Percentiles rank a stretch among this genome's conserved stretches.
phyloP scores from a whole-genome alignment of 129 eudicot genomes.

The Centella asiatica region DNA sequence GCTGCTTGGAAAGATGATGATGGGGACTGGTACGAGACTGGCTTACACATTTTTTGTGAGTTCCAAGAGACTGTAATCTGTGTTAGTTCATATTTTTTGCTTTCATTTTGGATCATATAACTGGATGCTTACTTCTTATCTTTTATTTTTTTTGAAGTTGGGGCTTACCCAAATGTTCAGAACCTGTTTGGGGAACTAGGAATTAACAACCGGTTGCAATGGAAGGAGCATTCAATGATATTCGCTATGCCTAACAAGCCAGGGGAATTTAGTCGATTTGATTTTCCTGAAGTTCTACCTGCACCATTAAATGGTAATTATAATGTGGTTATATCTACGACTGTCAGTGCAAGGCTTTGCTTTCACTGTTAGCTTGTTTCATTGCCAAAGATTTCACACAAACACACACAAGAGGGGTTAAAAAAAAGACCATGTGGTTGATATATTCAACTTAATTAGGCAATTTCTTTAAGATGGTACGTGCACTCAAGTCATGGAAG shows the following conservation, averaged over 20 bases:
- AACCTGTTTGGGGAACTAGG: constrained; percentile 93
- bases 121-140: background rate
- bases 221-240: constrained; percentile 99
- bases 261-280: constrained; percentile 91
- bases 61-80: constrained; percentile 5
- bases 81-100: too few species aligned
- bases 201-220: constrained; percentile 83
- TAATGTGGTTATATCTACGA: background rate
- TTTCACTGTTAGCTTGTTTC: background rate
- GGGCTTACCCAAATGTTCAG: constrained; percentile 96
- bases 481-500: too few species aligned
- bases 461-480: too few species aligned
- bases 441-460: too few species aligned
- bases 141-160: constrained; percentile 49
- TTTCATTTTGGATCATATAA: constrained; percentile 5
- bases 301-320: constrained; percentile 84
- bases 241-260: constrained; percentile 97
- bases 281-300: constrained; percentile 85
- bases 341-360: background rate
- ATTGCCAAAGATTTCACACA: too few species aligned
- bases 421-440: background rate
- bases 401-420: too few species aligned
- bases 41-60: constrained; percentile 96
- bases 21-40: constrained; percentile 99
- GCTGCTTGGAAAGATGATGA: constrained; percentile 99